Evolutionary conservation across 306 rosid species (phyloP), one percentile per base, ranked within the genome.

Genomic region (Cyclanthera cordifolia): DNA sequence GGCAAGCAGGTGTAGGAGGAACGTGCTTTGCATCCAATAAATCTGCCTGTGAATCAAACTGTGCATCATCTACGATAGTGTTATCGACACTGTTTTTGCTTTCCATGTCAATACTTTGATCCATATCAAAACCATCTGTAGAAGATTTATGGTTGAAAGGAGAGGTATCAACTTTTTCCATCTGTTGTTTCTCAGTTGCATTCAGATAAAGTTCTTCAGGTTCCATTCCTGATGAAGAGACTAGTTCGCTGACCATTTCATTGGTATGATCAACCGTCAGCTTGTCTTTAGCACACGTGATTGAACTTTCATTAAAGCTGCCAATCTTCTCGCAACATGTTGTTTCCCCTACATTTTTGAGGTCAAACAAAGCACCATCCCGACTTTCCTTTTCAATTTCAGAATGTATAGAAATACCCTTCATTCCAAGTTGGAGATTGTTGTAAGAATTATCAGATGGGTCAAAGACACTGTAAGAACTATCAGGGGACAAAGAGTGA

Each of bases 121-220:
- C 68, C 52, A 72, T 23, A 72, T 77, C 70, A 20, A 47, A 56
- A 9, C 69, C 65, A 72, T 70, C 69, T 24, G 56, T 65, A 14
- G 60, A 53, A 67, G 77, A 65, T 76, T 65, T 77, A 73, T 70
- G 32, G 72, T 59, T 55, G 57, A 76, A 75, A 37, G 34, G 16
- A 73, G 78, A 48, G 53, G 79, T 27, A 77, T 84, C 80, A 54
- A 50, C 75, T 23, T 72, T 81, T 76, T 84, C 85, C 71, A 69
- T 43, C 48, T 53, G 65, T 53, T 69, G 76, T 70, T 28, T 67
- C 73, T 71, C 78, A 65, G 74, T 47, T 63, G 27, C 27, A 68
- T 79, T 71, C 71, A 76, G 66, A 66, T 20, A 46, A 71, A 70
- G 69, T 20, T 69, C 74, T 71, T 78, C 76, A 64, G 73, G 58